Conservation (phyloP, 2,329 filamentous ascomycete species). For the Metarhizium anisopliae region DNA sequence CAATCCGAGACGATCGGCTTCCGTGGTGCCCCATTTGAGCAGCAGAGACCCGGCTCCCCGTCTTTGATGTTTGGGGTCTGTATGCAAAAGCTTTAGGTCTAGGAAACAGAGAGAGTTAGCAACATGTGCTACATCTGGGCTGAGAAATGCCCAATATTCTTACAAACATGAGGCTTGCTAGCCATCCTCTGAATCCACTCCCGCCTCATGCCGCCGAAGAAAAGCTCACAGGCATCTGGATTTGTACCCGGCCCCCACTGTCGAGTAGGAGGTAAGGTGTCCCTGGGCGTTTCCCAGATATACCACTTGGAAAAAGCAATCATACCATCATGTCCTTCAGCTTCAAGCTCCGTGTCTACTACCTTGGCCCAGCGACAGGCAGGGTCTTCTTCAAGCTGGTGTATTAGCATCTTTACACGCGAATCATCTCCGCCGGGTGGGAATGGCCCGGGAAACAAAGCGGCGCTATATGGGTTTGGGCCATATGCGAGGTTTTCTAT, state of each 20-base stretch:
- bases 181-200: constrained; percentile 21
- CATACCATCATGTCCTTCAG: constrained; percentile 16
- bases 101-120: not conserved
- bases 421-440: constrained; percentile 10
- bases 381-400: constrained; percentile 14
- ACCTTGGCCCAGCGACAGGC: constrained; percentile 26
- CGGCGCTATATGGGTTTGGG: constrained; percentile 17
- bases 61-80: constrained; percentile 26
- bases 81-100: constrained; percentile 30
- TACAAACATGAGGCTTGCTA: constrained; percentile 26
- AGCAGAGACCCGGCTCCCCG: constrained; percentile 25
- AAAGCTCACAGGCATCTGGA: constrained; percentile 21
- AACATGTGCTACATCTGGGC: not conserved
- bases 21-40: constrained; percentile 23
- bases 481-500: constrained; percentile 30
- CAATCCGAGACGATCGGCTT: constrained; percentile 27
- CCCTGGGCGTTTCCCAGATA: constrained; percentile 17
- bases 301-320: constrained; percentile 29
- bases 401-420: constrained; percentile 14
- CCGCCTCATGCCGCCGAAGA: constrained; percentile 21
- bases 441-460: constrained; percentile 23
- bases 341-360: constrained; percentile 23
- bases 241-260: constrained; percentile 21
- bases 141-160: constrained; percentile 8
- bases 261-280: constrained; percentile 14